These are phyloP conservation scores for Metschnikowia colocasiae DNA, from an alignment of 805 yeast genomes.

Conservation along the genomic window DNA sequence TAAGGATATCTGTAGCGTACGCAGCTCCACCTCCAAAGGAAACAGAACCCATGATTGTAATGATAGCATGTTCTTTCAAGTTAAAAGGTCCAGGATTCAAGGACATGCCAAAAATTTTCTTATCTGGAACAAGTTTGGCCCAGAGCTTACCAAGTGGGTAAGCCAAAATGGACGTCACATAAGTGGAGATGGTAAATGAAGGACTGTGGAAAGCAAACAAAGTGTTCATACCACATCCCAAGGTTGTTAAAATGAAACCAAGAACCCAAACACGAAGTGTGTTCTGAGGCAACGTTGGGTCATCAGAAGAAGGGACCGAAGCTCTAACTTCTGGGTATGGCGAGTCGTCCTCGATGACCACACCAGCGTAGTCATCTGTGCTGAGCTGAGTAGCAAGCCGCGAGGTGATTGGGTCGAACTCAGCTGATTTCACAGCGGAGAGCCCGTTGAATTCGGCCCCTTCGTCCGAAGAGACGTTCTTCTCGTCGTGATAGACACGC, in stretches of 20 bases:
- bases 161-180: slow-evolving; percentile 57
- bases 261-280: slow-evolving; percentile 55
- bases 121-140: slow-evolving; percentile 36
- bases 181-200: slow-evolving; percentile 44
- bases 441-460: slow-evolving; percentile 9
- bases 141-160: slow-evolving; percentile 57
- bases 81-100: slow-evolving; percentile 63
- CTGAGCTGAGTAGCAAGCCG: slow-evolving; percentile 15
- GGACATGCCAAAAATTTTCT: slow-evolving; percentile 29
- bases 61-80: slow-evolving; percentile 57
- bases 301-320: slow-evolving; percentile 52
- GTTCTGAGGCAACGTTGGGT: slow-evolving; percentile 45
- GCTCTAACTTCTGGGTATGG: slow-evolving; percentile 70
- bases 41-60: slow-evolving; percentile 51
- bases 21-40: slow-evolving; percentile 44
- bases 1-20: slow-evolving; percentile 54
- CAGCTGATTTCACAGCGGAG: slow-evolving; percentile 15
- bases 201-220: slow-evolving; percentile 60
- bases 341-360: slow-evolving; percentile 20
- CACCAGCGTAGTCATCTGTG: slow-evolving; percentile 19
- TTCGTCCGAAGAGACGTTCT: slow-evolving; percentile 10
- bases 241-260: slow-evolving; percentile 46
- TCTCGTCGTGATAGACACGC: slow-evolving; percentile 12
- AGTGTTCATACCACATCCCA: slow-evolving; percentile 58
- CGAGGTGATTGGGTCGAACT: slow-evolving; percentile 18